Conservation (phyloP, 768 basidiomycete genomes). For the Serendipita sp. region DNA sequence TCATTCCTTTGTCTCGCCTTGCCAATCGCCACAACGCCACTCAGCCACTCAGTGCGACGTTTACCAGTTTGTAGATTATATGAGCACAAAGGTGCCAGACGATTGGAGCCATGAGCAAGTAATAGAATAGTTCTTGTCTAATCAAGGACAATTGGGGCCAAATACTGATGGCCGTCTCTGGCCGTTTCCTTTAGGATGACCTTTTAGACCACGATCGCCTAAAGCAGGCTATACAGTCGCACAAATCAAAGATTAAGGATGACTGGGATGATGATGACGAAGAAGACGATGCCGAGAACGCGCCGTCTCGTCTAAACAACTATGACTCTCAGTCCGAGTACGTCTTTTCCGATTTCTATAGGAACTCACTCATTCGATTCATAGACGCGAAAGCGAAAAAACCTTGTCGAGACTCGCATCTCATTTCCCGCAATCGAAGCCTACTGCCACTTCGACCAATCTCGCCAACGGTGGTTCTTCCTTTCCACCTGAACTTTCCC, state of each 20-base stretch:
- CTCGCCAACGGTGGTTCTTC: neutral
- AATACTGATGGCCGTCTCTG: no score
- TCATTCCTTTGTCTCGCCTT: no score
- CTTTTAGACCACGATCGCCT: neutral
- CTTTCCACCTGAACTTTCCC: constrained; percentile 15
- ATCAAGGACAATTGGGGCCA: no score
- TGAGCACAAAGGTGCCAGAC: constrained; percentile 5
- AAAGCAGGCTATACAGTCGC: neutral
- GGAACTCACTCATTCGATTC: no score
- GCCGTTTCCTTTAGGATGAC: no score
- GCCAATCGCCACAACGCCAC: no score
- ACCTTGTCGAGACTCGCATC: no score
- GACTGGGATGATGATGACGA: neutral
- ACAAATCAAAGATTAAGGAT: neutral
- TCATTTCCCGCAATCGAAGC: no score
- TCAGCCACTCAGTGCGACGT: no score
- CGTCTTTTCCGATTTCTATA: no score
- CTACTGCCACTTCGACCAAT: neutral
- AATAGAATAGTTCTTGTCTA: neutral
- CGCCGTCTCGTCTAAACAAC: neutral
- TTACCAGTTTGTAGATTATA: neutral
- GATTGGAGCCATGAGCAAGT: neutral
- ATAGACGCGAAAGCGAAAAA: no score
- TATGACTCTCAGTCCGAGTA: no score
- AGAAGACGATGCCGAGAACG: neutral